Evolutionary conservation across 2,329 filamentous ascomycete species (phyloP).

Genomic region (Ceratocystiopsis sp.): DNA sequence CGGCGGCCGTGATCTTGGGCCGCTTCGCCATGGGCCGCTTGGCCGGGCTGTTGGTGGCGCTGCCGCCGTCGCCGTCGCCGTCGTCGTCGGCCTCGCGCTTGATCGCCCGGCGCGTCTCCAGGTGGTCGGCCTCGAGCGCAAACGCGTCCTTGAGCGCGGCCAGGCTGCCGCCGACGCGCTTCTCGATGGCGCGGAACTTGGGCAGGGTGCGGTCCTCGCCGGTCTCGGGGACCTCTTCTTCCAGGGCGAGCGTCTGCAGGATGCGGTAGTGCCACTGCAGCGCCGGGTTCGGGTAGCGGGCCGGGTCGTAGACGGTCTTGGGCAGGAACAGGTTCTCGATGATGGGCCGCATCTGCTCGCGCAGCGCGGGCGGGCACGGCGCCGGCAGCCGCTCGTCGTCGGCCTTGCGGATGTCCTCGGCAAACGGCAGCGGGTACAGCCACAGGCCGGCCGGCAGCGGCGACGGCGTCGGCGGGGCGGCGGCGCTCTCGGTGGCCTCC

Average conservation of each 20-base stretch:
- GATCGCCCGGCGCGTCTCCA: constrained; percentile 22
- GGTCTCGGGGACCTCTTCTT: constrained; percentile 72
- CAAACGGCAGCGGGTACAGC: constrained; percentile 75
- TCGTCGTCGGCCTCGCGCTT: constrained; percentile 36
- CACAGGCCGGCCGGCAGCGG: constrained; percentile 71
- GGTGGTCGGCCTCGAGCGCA: constrained; percentile 31
- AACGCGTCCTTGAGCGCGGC: constrained; percentile 59
- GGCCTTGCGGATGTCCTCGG: constrained; percentile 71
- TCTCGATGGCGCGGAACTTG: constrained; percentile 74
- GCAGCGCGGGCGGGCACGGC: constrained; percentile 50
- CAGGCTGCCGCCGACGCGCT: constrained; percentile 65
- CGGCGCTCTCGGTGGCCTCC: constrained; percentile 20
- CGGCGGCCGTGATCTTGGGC: constrained; percentile 27
- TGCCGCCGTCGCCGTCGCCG: constrained; percentile 17
- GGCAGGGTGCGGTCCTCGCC: constrained; percentile 64
- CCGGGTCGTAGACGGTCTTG: constrained; percentile 66
- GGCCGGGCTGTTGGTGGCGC: not conserved
- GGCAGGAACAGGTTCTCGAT: constrained; percentile 80
- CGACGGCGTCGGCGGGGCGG: constrained; percentile 48
- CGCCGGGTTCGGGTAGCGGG: constrained; percentile 77
- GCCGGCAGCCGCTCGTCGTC: constrained; percentile 37
- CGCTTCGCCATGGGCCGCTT: constrained; percentile 27
- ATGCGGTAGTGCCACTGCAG: constrained; percentile 97
- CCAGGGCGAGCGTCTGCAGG: constrained; percentile 74
- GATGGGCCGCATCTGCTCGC: constrained; percentile 66